Base-by-base conservation (phyloP, 148 eudicot genomes). In the Nepenthes gracilis region DNA sequence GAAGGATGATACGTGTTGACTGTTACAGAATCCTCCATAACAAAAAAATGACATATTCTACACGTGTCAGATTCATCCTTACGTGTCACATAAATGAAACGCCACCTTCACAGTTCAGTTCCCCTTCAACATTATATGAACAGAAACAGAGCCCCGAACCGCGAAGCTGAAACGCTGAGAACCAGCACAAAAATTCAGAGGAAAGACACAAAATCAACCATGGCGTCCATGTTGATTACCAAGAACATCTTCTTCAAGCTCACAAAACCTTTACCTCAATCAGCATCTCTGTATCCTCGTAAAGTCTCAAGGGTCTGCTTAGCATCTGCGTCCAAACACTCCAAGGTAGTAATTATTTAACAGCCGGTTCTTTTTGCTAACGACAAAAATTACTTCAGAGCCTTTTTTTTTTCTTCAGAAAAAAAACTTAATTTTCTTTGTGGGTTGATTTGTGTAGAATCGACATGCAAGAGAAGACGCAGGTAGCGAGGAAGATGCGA, bases 241-340 rank as follows among this genome's bases (percentile, higher is more conserved):
- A 81, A 59, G 69, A 77, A n/a, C 55, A 57, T 78, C 32, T 10
- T 88, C 5, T 55, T 79, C 43, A 77, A 59, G 68, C 64, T 85
- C 43, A 69, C 86, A 1, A 82, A 72, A 58, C 60, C 72, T 9
- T 59, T 76, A 47, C 66, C 71, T 60, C 78, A 55, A 14, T 7
- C 77, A 15, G n/a, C 71, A 33, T 40, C 81, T 35, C 58, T 67
- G 36, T 36, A 47, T 34, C 59, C 80, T 47, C 71, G 59, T n/a
- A 79, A 70, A 69, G 78, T 73, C 33, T 81, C 95, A 11, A 57
- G 90, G 62, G 80, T 83, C 66, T 72, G 73, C 73, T 75, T 88
- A 60, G 49, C 89, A 59, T 83, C 83, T 9, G 75, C 85, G 47
- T 66, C 88, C 60, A 81, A 60, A 40, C 14, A 52, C 50, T 43